Base-by-base conservation (phyloP, 257 asterid species). In the Penstemon davidsonii region DNA sequence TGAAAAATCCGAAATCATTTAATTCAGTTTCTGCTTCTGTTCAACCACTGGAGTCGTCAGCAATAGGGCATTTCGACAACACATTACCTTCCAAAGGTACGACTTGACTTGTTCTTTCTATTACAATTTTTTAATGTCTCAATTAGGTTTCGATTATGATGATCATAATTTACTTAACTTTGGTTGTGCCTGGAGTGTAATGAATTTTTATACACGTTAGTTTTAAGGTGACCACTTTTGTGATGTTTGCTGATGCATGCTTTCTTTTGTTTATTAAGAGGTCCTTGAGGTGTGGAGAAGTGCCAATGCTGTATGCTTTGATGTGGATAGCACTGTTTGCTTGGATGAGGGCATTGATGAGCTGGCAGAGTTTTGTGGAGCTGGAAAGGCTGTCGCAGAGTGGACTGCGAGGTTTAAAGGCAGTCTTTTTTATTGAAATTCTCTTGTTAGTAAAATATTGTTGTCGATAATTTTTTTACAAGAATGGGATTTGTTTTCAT, bases 291-390 rank as follows among this genome's bases (percentile, higher is more conserved):
- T 80, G 69, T 93, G 97, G 97, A 76, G 74, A 73, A 81, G 75
- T 49, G 84, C 95, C 18, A 62, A 83, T 75, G 96, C 91, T 64
- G 96, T 90, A 68, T 93, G 99, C 83, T 93, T 93, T 71, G 99
- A 93, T 63, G 96, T 93, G 77, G 99, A 93, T 79, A 93, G 99
- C 71, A 93, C 97, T 39, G 96, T 93, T 71, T 93, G 99, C 78
- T 19, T 87, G 77, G 97, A 90, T 49, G 99, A 93, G 85, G 99
- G 99, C 73, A 93, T 93, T 59, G 99, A 93, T 83, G 99, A 93
- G 80, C 85, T 90, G 70, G 99, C 97, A 4, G 97, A 90, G 40
- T 93, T 88, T 70, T 93, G 96, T 83, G 99, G 96, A 57, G 99
- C 99, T 59, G 97, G 96, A 70, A 76, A 88, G 79, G 97, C 96